phyloP scores from a whole-genome alignment of 2,329 filamentous ascomycete species.

The Colletotrichum limetticola region DNA sequence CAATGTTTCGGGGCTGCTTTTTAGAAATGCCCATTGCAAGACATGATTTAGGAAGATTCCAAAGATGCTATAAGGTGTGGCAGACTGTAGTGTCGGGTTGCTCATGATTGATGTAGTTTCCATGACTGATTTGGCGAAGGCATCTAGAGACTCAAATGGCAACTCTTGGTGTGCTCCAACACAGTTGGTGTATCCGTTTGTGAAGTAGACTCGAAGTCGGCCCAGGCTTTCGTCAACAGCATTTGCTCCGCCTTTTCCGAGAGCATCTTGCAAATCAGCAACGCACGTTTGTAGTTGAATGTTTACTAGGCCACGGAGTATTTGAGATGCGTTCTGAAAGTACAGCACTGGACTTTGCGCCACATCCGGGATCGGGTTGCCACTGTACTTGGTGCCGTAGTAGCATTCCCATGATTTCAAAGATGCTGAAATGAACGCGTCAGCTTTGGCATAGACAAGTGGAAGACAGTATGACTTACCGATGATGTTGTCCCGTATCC shows the following conservation, averaged over 20 bases:
- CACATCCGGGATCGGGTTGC: not conserved
- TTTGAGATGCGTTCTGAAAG: not conserved
- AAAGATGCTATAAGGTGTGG: conserved; percentile 12
- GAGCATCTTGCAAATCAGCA: conserved; percentile 14
- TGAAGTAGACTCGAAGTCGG: not conserved
- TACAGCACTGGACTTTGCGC: not conserved
- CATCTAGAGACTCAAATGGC: not conserved
- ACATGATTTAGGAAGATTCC: conserved; percentile 6
- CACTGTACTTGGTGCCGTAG: not conserved
- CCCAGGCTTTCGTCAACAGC: not conserved
- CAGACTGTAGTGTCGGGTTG: not conserved
- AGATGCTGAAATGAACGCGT: not conserved
- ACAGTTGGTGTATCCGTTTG: not conserved
- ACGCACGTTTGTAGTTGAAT: conserved; percentile 8
- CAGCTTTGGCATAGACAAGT: not conserved
- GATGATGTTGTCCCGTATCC: not conserved
- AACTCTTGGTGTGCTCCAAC: not conserved
- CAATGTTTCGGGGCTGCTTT: not conserved
- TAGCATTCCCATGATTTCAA: not conserved
- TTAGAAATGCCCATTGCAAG: conserved; percentile 1
- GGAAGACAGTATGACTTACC: not conserved
- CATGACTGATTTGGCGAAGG: not conserved
- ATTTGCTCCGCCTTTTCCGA: conserved; percentile 2
- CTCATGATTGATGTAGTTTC: not conserved
- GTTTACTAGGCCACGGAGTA: not conserved